Base-by-base conservation (phyloP, 352 stramenopile genomes). In the Pythium plurisporium region DNA sequence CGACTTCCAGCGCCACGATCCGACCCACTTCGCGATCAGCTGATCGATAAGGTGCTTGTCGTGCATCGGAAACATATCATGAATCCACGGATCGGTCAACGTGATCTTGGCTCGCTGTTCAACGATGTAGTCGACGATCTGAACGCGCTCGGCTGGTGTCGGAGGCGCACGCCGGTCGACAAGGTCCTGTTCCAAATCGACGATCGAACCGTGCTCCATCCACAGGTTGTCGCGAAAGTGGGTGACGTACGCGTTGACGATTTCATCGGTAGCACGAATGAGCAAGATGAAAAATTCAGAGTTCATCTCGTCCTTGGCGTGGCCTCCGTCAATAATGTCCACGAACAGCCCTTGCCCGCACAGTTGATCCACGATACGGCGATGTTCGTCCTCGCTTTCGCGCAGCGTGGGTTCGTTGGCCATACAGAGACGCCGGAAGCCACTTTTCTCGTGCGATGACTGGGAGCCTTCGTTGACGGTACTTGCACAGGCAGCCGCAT, bases 71-170 rank as follows among this genome's bases (percentile, higher is more conserved):
- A 94, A 93, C 52, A 94, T 76, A 52, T 90, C 79, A 62, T 90
- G 77, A 45, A 93, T 89, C 76, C 77, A 92, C 30, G 69, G 23
- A 51, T 93, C 78, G 1, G 33, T 53, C 31, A 66, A 72, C 10
- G 79, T 78, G 36, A 90, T 62, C 27, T 86, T 72, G 15, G 78
- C 81, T 1, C 79, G 76, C 55, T 91, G 78, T 34, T 88, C 79
- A 31, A 95, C 89, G 53, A 95, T 89, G 55, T 77, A 90, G 37
- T 91, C 82, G 20, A 94, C 79, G 42, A 93, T 90, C 62, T 95
- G 79, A 17, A 95, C 84, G 5, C 83, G 76, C 55, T 95, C 85
- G 26, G 85, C 85, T 9, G 85, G 82, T 8, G 83, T 91, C 22
- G 78, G 73, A 0, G 78, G 77, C 3, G 81, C 73, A 36, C 81